Evolutionary conservation across 2,329 filamentous ascomycete genomes (phyloP).

Genomic region (Nemania sp.): DNA sequence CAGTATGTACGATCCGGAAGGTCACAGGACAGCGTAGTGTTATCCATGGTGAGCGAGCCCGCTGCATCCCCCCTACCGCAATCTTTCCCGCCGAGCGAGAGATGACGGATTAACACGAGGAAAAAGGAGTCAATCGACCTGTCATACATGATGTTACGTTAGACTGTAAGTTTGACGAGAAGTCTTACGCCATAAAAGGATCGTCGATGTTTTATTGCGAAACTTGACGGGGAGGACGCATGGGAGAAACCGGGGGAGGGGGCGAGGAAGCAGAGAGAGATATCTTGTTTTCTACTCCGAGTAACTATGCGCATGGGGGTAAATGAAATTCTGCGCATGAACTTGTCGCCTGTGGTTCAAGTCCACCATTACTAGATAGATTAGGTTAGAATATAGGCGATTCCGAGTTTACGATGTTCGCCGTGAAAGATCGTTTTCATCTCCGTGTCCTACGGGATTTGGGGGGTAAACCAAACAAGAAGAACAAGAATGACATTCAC

Average conservation of each 20-base stretch:
- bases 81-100: neutral
- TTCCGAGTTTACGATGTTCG: neutral
- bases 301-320: no score
- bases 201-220: conserved; percentile 20
- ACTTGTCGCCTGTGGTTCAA: neutral
- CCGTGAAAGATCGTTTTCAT: neutral
- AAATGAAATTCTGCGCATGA: no score
- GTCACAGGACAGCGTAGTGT: conserved; percentile 23
- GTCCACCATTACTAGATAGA: neutral
- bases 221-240: neutral
- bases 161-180: conserved; percentile 8
- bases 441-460: no score
- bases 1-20: conserved; percentile 13
- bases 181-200: conserved; percentile 8
- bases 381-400: neutral
- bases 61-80: neutral
- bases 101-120: neutral
- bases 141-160: conserved; percentile 11
- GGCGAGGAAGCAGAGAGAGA: no score
- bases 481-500: no score
- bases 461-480: no score
- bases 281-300: neutral
- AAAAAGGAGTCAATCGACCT: conserved; percentile 10
- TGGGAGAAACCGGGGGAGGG: neutral
- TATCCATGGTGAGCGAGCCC: conserved; percentile 7